phyloP scores from a whole-genome alignment of 192 early-diverging fungal species.

The Gaertneriomyces sp. region DNA sequence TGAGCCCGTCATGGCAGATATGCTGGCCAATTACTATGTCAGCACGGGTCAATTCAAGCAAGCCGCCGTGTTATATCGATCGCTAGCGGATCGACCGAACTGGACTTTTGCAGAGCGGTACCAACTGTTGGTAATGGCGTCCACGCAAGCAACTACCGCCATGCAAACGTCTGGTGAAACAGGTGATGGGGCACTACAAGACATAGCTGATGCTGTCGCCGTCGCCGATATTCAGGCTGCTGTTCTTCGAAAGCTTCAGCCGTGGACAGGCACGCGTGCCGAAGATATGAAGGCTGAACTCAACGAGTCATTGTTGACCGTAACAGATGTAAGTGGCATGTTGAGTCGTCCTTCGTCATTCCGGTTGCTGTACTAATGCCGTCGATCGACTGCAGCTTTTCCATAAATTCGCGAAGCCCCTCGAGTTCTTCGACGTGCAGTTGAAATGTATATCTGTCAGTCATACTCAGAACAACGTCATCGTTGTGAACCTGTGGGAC shows the following conservation, averaged over 20 bases:
- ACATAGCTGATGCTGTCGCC: not conserved
- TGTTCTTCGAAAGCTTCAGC: too few species aligned
- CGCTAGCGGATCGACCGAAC: not conserved
- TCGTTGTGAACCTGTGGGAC: too few species aligned
- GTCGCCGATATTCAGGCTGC: not conserved
- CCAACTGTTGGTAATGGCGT: not conserved
- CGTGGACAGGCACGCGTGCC: not conserved
- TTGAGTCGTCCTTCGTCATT: not conserved
- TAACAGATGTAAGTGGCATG: not conserved
- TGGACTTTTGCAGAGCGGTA: not conserved
- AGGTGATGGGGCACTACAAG: not conserved
- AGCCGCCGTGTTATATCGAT: conserved; percentile 52
- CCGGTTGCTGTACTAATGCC: too few species aligned
- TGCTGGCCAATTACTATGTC: conserved; percentile 66
- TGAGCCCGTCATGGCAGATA: not conserved
- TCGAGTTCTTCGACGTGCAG: too few species aligned
- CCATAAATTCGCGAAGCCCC: not conserved
- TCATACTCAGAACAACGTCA: too few species aligned
- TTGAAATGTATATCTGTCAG: too few species aligned
- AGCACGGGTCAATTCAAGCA: conserved; percentile 51
- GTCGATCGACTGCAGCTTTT: not conserved
- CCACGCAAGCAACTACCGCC: not conserved
- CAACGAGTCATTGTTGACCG: conserved; percentile 2
- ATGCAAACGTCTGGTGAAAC: not conserved
- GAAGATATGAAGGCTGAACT: conserved; percentile 4